Conservation (phyloP, 441 rosid species). For the Codiaeum variegatum region DNA sequence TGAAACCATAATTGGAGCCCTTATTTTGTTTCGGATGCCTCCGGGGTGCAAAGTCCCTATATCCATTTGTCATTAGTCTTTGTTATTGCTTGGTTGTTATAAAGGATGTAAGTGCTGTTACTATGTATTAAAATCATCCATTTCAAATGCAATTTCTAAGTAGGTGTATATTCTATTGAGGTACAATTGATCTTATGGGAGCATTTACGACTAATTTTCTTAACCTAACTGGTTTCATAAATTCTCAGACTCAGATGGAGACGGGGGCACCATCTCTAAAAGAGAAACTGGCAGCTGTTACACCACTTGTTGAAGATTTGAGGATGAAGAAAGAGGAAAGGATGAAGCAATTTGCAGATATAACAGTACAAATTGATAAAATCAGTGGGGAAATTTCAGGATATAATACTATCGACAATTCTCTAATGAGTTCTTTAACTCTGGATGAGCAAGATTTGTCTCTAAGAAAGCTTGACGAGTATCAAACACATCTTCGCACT, state of each 20-base stretch:
- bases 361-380: constrained; percentile 73
- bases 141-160: neutral
- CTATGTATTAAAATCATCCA: neutral
- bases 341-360: constrained; percentile 68
- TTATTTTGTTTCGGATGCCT: neutral
- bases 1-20: neutral
- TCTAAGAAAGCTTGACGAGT: constrained; percentile 73
- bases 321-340: constrained; percentile 78
- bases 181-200: neutral
- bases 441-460: constrained; percentile 82
- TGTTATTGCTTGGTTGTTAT: neutral
- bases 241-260: constrained; percentile 49
- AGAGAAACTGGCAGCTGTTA: constrained; percentile 70
- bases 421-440: constrained; percentile 37
- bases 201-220: neutral
- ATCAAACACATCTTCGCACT: constrained; percentile 67
- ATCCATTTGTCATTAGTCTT: neutral
- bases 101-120: too few species aligned
- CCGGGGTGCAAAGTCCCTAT: neutral
- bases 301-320: constrained; percentile 80
- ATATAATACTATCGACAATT: constrained; percentile 38
- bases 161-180: neutral
- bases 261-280: constrained; percentile 63
- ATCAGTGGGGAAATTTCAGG: constrained; percentile 83
- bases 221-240: constrained; percentile 12